phyloP scores from a whole-genome alignment of 257 asterid genomes.

The Lithospermum erythrorhizon region DNA sequence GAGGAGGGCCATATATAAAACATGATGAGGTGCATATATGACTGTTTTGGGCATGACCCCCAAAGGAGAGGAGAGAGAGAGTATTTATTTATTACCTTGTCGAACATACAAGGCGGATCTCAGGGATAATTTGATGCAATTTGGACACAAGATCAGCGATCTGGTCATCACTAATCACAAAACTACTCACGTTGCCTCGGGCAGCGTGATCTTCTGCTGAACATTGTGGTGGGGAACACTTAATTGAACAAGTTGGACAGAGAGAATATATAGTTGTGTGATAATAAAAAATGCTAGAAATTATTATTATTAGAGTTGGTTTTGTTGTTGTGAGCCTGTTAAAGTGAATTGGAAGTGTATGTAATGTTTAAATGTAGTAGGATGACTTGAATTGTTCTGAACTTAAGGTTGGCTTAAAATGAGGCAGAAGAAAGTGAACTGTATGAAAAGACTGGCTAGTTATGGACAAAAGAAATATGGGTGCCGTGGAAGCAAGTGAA shows the following conservation, averaged over 20 bases:
- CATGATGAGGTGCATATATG: too few species aligned
- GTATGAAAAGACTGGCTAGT: conserved; percentile 24
- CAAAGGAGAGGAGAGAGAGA: too few species aligned
- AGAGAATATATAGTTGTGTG: background rate
- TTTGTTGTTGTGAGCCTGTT: too few species aligned
- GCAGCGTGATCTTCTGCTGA: conserved; percentile 84
- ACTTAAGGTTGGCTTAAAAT: conserved; percentile 11
- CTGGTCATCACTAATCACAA: conserved; percentile 71
- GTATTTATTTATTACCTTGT: conserved; percentile 37
- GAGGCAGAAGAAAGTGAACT: conserved; percentile 2
- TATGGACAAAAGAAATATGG: conserved; percentile 35
- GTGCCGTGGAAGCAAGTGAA: conserved; percentile 15
- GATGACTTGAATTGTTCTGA: conserved; percentile 3
- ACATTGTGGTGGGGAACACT: conserved; percentile 37
- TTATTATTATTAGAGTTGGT: too few species aligned
- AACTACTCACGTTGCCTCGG: conserved; percentile 44
- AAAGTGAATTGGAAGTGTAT: too few species aligned
- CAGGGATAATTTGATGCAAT: conserved; percentile 79
- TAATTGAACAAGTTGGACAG: background rate
- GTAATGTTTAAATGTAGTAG: too few species aligned
- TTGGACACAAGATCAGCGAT: conserved; percentile 73
- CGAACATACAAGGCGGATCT: conserved; percentile 58
- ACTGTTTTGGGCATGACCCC: background rate
- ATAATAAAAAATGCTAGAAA: background rate
- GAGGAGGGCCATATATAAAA: too few species aligned